A percentile compares a stretch with the other conserved stretches of the same genome.
Evolutionary conservation across 176 grass and related monocot genomes (phyloP).

Genomic region (Raddia guianensis): DNA sequence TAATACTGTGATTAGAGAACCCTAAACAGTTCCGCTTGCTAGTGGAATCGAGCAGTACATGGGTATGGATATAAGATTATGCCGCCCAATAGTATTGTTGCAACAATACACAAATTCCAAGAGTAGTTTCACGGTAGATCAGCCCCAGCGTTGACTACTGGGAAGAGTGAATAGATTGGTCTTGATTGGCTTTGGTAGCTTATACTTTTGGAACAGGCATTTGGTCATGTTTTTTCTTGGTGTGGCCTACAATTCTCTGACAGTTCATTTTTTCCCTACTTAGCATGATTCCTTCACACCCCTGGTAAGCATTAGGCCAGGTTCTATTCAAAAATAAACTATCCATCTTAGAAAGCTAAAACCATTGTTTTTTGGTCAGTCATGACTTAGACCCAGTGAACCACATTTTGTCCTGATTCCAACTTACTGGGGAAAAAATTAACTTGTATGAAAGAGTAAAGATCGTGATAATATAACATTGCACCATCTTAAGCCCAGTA

Average conservation of each 20-base stretch:
- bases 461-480: not conserved
- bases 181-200: too few relatives aligned
- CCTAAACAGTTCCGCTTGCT: not conserved
- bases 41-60: not conserved
- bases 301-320: not conserved
- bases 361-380: not conserved
- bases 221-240: not conserved
- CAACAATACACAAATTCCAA: not conserved
- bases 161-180: not conserved
- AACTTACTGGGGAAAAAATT: not conserved
- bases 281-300: not conserved
- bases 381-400: not conserved
- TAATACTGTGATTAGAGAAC: not conserved
- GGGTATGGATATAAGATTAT: constrained; percentile 5
- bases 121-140: not conserved
- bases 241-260: not conserved
- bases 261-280: not conserved
- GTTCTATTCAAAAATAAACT: not conserved
- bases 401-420: not conserved
- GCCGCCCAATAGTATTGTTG: not conserved
- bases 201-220: too few relatives aligned
- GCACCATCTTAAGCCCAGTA: not conserved
- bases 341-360: not conserved
- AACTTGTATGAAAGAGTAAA: not conserved
- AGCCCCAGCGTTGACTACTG: too few relatives aligned